Base-by-base conservation (phyloP, 768 basidiomycete species). In the Suillus cothurnatus region DNA sequence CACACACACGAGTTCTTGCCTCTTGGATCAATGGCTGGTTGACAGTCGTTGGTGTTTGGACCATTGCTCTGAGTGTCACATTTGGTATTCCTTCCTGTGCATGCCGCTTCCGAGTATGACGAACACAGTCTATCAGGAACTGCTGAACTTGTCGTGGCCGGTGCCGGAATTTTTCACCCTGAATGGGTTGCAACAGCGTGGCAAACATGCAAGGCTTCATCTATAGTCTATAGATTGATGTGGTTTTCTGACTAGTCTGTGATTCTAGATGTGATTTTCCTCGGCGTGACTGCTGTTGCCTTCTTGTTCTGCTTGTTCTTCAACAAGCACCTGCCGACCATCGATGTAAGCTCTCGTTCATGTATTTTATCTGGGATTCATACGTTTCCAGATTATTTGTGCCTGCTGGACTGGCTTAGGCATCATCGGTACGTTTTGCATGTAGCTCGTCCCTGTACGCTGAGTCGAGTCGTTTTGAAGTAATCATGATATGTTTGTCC, bases 21-120 rank as follows among this genome's bases (percentile, higher is more conserved):
- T 86, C 85, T 17, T 90, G 88, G 85, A 84, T 90, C 55, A 86
- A 86, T 64, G 88, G 89, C 11, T 91, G 89, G 89, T 75, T 90
- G 19, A 87, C 85, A 3, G 78, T 88, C 70, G 87, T 88, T 34
- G 89, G 89, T 26, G 86, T 89, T 19, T 90, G 89, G 88, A 90
- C 86, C 0, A 81, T 88, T 63, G 84, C 86, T 26, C 70, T 89
- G 45, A 88, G 87, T 12, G 88, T 88, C 8, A 86, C 84, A 5
- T 90, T 90, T 70, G 86, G 86, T 73, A 64, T 28, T 39, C 38
- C 2, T 32, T 43, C 38, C 14, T 34, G 55, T 41, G 38, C 26
- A 19, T 61, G 12, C 38, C 14, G 26, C 45, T 26, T 3, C 32
- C 12, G 21, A 17, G 38, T 17, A 32, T 9, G 28, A 39, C 9